Base-by-base conservation (phyloP, 306 rosid species). In the Gynostemma pentaphyllum region DNA sequence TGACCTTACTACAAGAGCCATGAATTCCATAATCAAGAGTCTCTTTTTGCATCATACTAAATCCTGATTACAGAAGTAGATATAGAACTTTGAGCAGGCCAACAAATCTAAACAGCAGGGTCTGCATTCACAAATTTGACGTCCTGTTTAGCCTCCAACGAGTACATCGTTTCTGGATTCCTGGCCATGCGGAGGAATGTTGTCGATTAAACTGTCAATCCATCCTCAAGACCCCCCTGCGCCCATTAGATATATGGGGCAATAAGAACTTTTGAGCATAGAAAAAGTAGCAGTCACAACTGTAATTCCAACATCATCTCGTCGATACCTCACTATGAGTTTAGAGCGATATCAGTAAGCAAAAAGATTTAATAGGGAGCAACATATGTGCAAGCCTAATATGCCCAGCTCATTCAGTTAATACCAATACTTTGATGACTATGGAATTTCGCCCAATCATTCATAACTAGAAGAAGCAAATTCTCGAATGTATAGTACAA, bases 371-470 rank as follows among this genome's bases (percentile, higher is more conserved):
- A 22, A 36, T 13, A 21, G 32, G 65, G 37, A 16, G 62, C 27
- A 36, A 11, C 45, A 36, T 18, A 22, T 56, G 63, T 56, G 63
- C 28, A 60, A 36, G 30, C 48, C 32, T 21, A 60, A 60, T 57
- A 37, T 60, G 48, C 21, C 6, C 47, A 59, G 48, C 65, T 60
- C 7, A 39, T 39, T 39, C 65, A 22, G 65, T 39, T 47, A 39
- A 39, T 60, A 60, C 13, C 22, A 23, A 29, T 60, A 39, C 13
- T 60, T 60, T 22, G 36, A 60, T 60, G 30, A 81, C 86, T 67
- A 75, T 74, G 57, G 24, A 74, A 76, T 40, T 65, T 69, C 75
- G 84, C 76, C 57, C 73, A 65, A 74, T 68, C 62, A 68, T 74
- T 71, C 77, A 80, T 79, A 81, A 16, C 45, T 70, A 74, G 63